Evolutionary conservation across 108 stramenopile genomes (phyloP).

Genomic region (Epithemia pelagica): DNA sequence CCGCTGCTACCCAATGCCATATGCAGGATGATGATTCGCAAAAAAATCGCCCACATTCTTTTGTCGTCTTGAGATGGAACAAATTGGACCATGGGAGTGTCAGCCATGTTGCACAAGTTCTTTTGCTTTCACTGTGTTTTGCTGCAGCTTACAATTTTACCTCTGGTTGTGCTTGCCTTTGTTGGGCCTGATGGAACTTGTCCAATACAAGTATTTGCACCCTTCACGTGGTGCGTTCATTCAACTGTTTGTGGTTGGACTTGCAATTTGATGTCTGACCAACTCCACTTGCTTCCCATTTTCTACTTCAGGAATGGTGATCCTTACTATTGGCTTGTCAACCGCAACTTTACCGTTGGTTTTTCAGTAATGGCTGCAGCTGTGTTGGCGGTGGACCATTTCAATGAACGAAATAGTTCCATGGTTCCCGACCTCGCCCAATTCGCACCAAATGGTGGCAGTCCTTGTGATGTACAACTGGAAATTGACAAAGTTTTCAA

Average conservation of each 20-base stretch:
- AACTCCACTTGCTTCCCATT: neutral
- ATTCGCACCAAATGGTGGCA: too few relatives aligned
- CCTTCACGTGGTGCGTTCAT: neutral
- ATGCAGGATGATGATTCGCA: too few relatives aligned
- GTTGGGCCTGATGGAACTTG: neutral
- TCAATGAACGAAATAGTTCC: slow-evolving; percentile 13
- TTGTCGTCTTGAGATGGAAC: too few relatives aligned
- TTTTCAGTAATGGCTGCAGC: slow-evolving; percentile 13
- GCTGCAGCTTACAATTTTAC: too few relatives aligned
- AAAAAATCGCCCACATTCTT: too few relatives aligned
- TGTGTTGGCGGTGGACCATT: slow-evolving; percentile 14
- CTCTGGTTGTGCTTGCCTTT: too few relatives aligned
- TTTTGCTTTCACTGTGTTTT: too few relatives aligned
- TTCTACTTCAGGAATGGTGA: neutral
- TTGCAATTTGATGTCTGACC: neutral
- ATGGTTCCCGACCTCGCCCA: slow-evolving; percentile 16
- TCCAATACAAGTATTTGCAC: neutral
- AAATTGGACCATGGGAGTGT: too few relatives aligned
- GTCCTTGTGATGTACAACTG: neutral
- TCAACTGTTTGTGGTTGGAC: neutral
- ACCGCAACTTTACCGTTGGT: slow-evolving; percentile 1
- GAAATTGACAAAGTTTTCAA: neutral
- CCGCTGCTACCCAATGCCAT: too few relatives aligned
- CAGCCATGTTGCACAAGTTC: too few relatives aligned
- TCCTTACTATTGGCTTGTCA: neutral